Evolutionary conservation across 805 yeast genomes (phyloP).

Genomic region (Saturnispora gosingensis): DNA sequence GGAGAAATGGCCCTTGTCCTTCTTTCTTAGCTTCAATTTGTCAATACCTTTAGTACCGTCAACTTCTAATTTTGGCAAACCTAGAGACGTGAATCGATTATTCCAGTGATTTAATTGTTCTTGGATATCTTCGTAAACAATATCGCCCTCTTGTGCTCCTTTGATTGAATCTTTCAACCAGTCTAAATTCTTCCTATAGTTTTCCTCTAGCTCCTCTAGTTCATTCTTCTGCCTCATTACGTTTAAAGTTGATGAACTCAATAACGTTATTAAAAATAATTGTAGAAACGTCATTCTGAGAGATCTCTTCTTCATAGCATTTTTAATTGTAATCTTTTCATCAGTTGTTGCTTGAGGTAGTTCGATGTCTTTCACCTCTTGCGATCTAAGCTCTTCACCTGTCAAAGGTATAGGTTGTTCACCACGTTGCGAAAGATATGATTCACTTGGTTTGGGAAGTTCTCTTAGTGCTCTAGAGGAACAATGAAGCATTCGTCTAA

Average conservation of each 20-base stretch:
- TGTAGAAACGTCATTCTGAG: conserved; percentile 27
- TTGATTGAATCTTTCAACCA: conserved; percentile 21
- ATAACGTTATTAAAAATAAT: conserved; percentile 22
- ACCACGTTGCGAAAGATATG: conserved; percentile 20
- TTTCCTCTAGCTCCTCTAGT: conserved; percentile 33
- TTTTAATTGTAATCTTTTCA: conserved; percentile 17
- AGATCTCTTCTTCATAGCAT: conserved; percentile 21
- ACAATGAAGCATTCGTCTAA: background rate
- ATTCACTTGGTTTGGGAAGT: conserved; percentile 18
- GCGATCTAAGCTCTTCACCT: conserved; percentile 10
- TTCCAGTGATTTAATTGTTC: conserved; percentile 34
- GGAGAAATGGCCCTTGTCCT: background rate
- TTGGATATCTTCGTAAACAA: conserved; percentile 30
- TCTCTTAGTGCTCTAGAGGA: background rate
- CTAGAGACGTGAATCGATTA: conserved; percentile 29
- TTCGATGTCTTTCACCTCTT: conserved; percentile 12
- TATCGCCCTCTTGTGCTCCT: conserved; percentile 16
- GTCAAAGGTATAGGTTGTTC: conserved; percentile 22
- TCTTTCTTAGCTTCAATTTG: conserved; percentile 7
- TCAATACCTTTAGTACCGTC: conserved; percentile 15
- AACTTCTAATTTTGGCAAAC: conserved; percentile 17
- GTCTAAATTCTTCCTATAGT: conserved; percentile 32
- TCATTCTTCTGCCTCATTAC: conserved; percentile 36
- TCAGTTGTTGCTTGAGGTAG: conserved; percentile 13
- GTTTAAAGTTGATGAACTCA: conserved; percentile 37